Conservation (phyloP, 176 grass and related monocot species). For the Aegilops speltoides region DNA sequence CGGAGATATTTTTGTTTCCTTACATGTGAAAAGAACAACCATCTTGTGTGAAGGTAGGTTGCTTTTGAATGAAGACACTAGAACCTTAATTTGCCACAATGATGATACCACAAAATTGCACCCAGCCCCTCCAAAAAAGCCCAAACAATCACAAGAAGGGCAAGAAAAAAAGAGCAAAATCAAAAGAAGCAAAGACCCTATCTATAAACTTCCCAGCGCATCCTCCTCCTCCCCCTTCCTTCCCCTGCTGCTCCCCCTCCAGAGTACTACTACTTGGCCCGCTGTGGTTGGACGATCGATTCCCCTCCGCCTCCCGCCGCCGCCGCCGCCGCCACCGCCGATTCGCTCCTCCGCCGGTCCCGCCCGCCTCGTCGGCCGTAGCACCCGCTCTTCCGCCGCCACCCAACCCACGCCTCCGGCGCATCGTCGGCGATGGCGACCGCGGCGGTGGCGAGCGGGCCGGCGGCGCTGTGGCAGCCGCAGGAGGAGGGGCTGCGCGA, state of each 20-base stretch:
- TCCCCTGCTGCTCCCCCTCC: neutral
- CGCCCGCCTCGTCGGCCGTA: neutral
- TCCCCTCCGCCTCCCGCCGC: neutral
- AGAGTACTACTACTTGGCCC: neutral
- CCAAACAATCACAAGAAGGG: neutral
- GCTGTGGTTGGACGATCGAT: slow-evolving; percentile 16
- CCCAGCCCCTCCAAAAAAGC: neutral
- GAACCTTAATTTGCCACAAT: neutral
- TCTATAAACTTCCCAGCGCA: neutral
- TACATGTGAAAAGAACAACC: neutral
- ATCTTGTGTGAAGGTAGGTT: neutral
- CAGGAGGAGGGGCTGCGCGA: slow-evolving; percentile 95
- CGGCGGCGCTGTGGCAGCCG: slow-evolving; percentile 73
- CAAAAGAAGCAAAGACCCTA: neutral
- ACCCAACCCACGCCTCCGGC: neutral
- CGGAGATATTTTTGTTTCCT: neutral
- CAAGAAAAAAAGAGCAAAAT: neutral
- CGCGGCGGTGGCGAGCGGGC: slow-evolving; percentile 37
- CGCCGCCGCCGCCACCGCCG: slow-evolving; percentile 15
- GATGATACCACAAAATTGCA: neutral
- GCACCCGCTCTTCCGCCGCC: no score
- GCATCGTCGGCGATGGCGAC: neutral
- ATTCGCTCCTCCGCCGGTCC: neutral
- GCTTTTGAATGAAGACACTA: neutral
- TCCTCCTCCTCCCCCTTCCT: neutral